phyloP scores from a whole-genome alignment of 1,284 basidiomycete genomes.

The Cerioporus squamosus region DNA sequence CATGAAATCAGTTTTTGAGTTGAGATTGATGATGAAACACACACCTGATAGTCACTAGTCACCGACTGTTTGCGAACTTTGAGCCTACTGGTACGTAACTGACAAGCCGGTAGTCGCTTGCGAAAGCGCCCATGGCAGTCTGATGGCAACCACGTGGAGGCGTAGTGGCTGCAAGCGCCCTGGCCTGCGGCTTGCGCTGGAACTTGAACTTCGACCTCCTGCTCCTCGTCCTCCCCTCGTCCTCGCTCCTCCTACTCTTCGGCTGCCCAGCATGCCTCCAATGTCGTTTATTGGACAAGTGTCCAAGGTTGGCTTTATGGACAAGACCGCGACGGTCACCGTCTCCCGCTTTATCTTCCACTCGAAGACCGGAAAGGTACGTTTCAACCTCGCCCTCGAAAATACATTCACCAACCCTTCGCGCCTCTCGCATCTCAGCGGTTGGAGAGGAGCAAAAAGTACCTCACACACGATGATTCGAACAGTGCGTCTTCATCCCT shows the following conservation, averaged over 20 bases:
- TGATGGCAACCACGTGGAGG: too few relatives aligned
- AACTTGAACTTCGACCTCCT: too few relatives aligned
- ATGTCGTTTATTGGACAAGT: slow-evolving; percentile 74
- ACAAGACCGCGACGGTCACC: slow-evolving; percentile 80
- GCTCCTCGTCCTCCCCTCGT: neutral
- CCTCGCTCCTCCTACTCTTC: neutral
- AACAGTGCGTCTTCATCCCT: slow-evolving; percentile 51
- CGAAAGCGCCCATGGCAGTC: too few relatives aligned
- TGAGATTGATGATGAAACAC: too few relatives aligned
- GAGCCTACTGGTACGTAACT: too few relatives aligned
- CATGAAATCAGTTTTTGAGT: too few relatives aligned
- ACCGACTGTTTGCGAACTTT: too few relatives aligned
- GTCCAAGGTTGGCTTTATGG: slow-evolving; percentile 79
- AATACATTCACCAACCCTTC: neutral
- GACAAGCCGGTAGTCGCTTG: too few relatives aligned
- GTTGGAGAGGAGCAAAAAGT: slow-evolving; percentile 75
- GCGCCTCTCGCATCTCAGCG: slow-evolving; percentile 45
- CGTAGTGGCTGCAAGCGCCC: too few relatives aligned
- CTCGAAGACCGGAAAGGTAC: slow-evolving; percentile 73
- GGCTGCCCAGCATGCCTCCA: slow-evolving; percentile 61
- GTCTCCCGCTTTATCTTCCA: slow-evolving; percentile 74
- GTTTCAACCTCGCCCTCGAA: slow-evolving; percentile 20
- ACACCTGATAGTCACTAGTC: too few relatives aligned
- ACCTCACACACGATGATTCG: slow-evolving; percentile 70
- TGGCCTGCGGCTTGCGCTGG: too few relatives aligned